Evolutionary conservation across 2,329 filamentous ascomycete species (phyloP), one percentile per base, ranked within the genome.

Genomic region (Beauveria scarabaeidicola): DNA sequence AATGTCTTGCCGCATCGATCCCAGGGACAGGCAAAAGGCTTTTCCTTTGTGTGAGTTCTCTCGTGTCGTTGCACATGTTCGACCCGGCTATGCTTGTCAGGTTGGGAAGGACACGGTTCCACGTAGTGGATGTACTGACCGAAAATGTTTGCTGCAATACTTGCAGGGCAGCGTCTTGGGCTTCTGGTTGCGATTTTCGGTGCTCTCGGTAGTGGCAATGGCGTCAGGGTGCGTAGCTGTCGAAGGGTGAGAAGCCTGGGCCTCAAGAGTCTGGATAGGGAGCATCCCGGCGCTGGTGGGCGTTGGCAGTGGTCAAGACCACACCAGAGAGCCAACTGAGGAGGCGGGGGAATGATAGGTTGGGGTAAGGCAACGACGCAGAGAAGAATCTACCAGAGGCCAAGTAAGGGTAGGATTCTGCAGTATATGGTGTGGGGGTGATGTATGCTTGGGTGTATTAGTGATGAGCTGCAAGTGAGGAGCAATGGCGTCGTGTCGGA

Each of bases 21-120:
- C 80, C 81, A 84, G 63, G 67, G 75, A 65, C 83, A 86, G 54
- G 79, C 77, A 68, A 85, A 86, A 9, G 83, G 83, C 69, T 85
- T 85, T 72, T 85, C 83, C 67, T 85, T 85, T 65, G 83, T 86
- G 71, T 86, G 83, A 38, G 82, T 85, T 63, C 82, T 78, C 70
- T 85, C 82, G 69, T 86, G 83, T 68, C 83, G 77, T 70, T 85
- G 82, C 57, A 86, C 81, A 71, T 86, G 83, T 70, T 86, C 83
- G 65, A 85, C 81, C 66, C 83, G 81, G 70, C 82, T 84, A 72
- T 38, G 43, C 21, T 8, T 10, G 50, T 40, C 41, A 51, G 41
- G 41, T 57, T 58, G 50, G 54, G 25, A 52, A 54, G 38, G 13
- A 11, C 13, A 19, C 25, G 57, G 27, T n/a, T 23, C 36, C 40